Evolutionary conservation across 768 basidiomycete genomes (phyloP).

Genomic region (Rubroboletus pulcherrimus): DNA sequence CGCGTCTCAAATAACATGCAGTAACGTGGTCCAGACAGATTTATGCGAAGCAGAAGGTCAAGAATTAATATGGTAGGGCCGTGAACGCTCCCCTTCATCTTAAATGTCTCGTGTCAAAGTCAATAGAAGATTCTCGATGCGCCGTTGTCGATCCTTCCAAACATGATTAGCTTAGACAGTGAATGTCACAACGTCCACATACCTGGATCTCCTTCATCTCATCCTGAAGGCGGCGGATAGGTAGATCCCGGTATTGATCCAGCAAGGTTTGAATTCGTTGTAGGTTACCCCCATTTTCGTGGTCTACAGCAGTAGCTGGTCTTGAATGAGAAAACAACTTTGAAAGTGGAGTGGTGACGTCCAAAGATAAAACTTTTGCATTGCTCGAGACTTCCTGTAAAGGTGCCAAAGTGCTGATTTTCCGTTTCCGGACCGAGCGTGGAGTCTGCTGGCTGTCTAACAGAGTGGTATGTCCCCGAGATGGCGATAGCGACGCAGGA

Average conservation of each 20-base stretch:
- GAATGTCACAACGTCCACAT: slow-evolving; percentile 11
- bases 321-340: slow-evolving; percentile 27
- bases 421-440: slow-evolving; percentile 19
- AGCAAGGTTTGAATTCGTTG: slow-evolving; percentile 58
- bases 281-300: slow-evolving; percentile 39
- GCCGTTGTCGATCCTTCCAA: slow-evolving; percentile 64
- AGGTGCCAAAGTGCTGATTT: slow-evolving; percentile 25
- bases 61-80: neutral
- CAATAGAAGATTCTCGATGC: slow-evolving; percentile 70
- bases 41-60: neutral
- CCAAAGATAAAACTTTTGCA: slow-evolving; percentile 28
- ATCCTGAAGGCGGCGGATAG: slow-evolving; percentile 63
- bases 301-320: slow-evolving; percentile 24
- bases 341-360: slow-evolving; percentile 26
- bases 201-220: slow-evolving; percentile 86
- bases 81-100: slow-evolving; percentile 25
- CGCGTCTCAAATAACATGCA: neutral
- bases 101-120: slow-evolving; percentile 67
- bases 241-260: slow-evolving; percentile 60
- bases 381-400: slow-evolving; percentile 29
- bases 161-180: neutral
- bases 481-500: slow-evolving; percentile 9
- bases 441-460: slow-evolving; percentile 10
- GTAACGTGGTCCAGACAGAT: neutral
- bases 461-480: neutral